Evolutionary conservation across 129 eudicot species (phyloP).

Genomic region (Arctium minus): DNA sequence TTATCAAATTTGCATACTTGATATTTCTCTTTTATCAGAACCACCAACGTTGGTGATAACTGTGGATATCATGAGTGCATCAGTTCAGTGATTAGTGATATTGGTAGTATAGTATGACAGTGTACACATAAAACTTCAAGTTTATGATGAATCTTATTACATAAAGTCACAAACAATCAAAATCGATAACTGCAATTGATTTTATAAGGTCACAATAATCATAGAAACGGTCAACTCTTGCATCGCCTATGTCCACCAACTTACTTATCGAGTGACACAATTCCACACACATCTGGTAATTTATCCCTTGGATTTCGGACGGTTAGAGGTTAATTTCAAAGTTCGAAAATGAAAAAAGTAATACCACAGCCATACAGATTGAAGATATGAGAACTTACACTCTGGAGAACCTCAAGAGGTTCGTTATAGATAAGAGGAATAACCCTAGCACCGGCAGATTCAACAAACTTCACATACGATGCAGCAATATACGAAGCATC

Average conservation of each 20-base stretch:
- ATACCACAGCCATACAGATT: not conserved
- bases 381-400: conserved; percentile 27
- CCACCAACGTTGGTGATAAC: not conserved
- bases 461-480: conserved; percentile 89
- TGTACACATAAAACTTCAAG: not conserved
- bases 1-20: not conserved
- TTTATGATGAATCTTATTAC: not conserved
- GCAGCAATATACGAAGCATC: conserved; percentile 85
- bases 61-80: not conserved
- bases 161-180: not conserved
- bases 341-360: not conserved
- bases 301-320: not conserved
- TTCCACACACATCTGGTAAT: too few relatives aligned
- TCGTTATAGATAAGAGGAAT: conserved; percentile 81
- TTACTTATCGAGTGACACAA: too few relatives aligned
- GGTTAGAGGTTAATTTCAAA: not conserved
- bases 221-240: not conserved
- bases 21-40: not conserved
- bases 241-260: not conserved
- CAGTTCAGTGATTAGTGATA: not conserved
- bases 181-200: not conserved
- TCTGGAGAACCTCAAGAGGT: conserved; percentile 40
- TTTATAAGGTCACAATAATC: not conserved
- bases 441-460: conserved; percentile 95
- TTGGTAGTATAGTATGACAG: not conserved